Percentiles rank a stretch among this genome's conserved stretches.
These are phyloP conservation scores for Exophiala aquamarina DNA, from an alignment of 2,329 filamentous ascomycete genomes.

Conservation along the genomic window DNA sequence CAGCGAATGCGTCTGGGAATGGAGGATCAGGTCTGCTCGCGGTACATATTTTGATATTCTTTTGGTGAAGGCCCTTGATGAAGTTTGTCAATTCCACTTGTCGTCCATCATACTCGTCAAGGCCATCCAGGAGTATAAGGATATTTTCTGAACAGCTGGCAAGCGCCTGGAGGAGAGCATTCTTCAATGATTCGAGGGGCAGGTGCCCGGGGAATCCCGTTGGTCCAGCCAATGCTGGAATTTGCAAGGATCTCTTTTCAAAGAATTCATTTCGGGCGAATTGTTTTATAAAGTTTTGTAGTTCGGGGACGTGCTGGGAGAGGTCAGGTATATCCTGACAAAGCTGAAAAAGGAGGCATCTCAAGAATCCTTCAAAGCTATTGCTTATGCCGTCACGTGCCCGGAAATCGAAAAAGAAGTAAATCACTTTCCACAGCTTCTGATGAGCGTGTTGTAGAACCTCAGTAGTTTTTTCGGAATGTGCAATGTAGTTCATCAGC, in stretches of 20 bases:
- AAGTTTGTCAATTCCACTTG: slow-evolving; percentile 5
- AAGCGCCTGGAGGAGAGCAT: not conserved
- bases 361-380: slow-evolving; percentile 2
- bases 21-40: slow-evolving; percentile 7
- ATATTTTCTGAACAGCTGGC: not conserved
- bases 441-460: too few relatives aligned
- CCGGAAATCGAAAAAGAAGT: slow-evolving; percentile 12
- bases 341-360: too few relatives aligned
- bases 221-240: too few relatives aligned
- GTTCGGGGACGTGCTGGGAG: too few relatives aligned
- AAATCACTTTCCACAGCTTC: not conserved
- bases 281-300: too few relatives aligned
- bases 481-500: too few relatives aligned
- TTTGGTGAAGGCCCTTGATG: not conserved
- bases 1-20: slow-evolving; percentile 5
- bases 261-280: too few relatives aligned
- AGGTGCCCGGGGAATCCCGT: too few relatives aligned
- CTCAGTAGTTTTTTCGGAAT: too few relatives aligned
- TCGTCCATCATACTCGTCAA: slow-evolving; percentile 11
- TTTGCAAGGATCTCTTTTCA: too few relatives aligned
- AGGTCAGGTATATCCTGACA: too few relatives aligned
- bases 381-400: slow-evolving; percentile 9
- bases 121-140: slow-evolving; percentile 8
- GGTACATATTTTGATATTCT: slow-evolving; percentile 7
- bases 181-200: not conserved